Evolutionary conservation across 1,139 yeast genomes (phyloP).

Genomic region (Protomyces inouyei): DNA sequence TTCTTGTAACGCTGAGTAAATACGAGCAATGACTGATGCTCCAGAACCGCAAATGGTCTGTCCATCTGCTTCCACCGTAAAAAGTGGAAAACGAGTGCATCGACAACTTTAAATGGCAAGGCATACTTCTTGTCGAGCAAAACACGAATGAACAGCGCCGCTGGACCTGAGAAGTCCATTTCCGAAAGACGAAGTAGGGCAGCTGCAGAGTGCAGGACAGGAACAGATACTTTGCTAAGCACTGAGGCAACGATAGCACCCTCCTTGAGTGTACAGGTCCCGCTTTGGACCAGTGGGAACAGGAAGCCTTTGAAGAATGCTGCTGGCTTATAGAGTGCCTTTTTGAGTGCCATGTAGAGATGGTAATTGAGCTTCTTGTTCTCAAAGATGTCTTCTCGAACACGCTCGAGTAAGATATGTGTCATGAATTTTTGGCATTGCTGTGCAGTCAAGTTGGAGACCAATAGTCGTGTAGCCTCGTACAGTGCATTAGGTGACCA

Average conservation of each 20-base stretch:
- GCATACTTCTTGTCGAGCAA: constrained; percentile 93
- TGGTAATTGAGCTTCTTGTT: constrained; percentile 70
- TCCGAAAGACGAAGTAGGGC: constrained; percentile 82
- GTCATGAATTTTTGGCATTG: constrained; percentile 79
- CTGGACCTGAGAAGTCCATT: constrained; percentile 64
- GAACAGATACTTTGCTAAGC: constrained; percentile 80
- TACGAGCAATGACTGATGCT: constrained; percentile 93
- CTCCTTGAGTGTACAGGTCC: constrained; percentile 76
- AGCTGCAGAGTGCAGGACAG: constrained; percentile 92
- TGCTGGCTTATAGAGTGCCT: constrained; percentile 91
- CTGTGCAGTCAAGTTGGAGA: constrained; percentile 77
- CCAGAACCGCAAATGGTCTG: constrained; percentile 69
- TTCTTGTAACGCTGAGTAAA: constrained; percentile 95
- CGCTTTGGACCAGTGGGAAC: constrained; percentile 68
- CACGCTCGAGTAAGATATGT: constrained; percentile 71
- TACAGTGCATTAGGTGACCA: constrained; percentile 98
- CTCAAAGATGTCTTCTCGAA: constrained; percentile 75
- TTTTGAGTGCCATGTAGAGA: constrained; percentile 82
- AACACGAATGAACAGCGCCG: constrained; percentile 83
- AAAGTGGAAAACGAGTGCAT: constrained; percentile 90
- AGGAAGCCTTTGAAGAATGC: constrained; percentile 96
- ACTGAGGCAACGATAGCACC: constrained; percentile 95
- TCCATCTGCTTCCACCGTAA: constrained; percentile 64
- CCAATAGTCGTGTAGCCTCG: constrained; percentile 91
- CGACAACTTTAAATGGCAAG: constrained; percentile 91